phyloP scores from a whole-genome alignment of 2,329 filamentous ascomycete genomes.

The Colletotrichum eleusines region DNA sequence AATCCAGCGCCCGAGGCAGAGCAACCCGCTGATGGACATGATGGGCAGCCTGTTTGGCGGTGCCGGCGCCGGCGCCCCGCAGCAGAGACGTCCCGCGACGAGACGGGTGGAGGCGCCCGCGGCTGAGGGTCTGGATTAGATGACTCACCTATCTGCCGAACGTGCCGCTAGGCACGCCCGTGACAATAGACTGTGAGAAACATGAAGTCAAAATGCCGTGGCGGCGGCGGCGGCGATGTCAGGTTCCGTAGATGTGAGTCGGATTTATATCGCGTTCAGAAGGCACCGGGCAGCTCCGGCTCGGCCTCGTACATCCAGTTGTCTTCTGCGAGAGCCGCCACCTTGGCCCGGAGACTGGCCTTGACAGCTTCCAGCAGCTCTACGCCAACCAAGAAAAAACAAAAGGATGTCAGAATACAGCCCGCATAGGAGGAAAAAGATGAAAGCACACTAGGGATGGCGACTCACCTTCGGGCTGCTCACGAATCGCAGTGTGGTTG shows the following conservation, averaged over 20 bases:
- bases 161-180: slow-evolving; percentile 3
- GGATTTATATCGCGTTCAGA: slow-evolving; percentile 45
- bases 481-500: slow-evolving; percentile 65
- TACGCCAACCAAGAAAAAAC: slow-evolving; percentile 51
- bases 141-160: slow-evolving; percentile 12
- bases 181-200: slow-evolving; percentile 16
- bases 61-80: slow-evolving; percentile 61
- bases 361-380: slow-evolving; percentile 78
- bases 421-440: background rate
- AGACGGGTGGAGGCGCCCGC: slow-evolving; percentile 62
- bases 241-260: slow-evolving; percentile 35
- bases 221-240: slow-evolving; percentile 42
- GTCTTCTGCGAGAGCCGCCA: slow-evolving; percentile 81
- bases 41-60: slow-evolving; percentile 95
- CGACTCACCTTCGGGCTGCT: slow-evolving; percentile 63
- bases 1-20: slow-evolving; percentile 88
- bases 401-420: slow-evolving; percentile 34
- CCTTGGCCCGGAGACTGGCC: slow-evolving; percentile 78
- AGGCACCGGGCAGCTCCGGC: slow-evolving; percentile 57
- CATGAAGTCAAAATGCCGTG: background rate
- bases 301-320: slow-evolving; percentile 92
- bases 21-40: slow-evolving; percentile 96
- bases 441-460: background rate
- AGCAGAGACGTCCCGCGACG: slow-evolving; percentile 57
- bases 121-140: slow-evolving; percentile 71